Conservation (phyloP, 345 rosid genomes). For the Eucalyptus fibrosa region DNA sequence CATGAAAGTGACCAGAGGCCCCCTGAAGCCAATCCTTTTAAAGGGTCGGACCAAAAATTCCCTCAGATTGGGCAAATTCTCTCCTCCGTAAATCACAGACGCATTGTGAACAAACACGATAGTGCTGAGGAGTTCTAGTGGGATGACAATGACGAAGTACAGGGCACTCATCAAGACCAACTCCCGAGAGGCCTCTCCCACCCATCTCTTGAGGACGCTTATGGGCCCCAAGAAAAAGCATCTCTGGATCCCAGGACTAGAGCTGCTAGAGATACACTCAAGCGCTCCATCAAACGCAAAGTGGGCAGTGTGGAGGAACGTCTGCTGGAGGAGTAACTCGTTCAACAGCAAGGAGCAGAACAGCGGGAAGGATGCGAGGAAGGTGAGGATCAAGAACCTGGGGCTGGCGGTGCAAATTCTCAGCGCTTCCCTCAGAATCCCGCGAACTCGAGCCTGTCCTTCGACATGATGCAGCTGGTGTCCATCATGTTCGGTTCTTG, state of each 20-base stretch:
- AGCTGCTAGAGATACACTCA: background rate
- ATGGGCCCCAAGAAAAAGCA: background rate
- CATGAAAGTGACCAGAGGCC: slow-evolving; percentile 25
- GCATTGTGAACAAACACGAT: slow-evolving; percentile 2
- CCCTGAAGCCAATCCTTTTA: slow-evolving; percentile 1
- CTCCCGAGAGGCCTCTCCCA: background rate
- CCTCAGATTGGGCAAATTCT: background rate
- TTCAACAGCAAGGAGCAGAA: slow-evolving; percentile 1
- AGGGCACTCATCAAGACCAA: background rate
- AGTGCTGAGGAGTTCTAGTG: slow-evolving; percentile 19
- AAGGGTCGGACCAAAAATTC: background rate
- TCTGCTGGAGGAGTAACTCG: slow-evolving; percentile 2
- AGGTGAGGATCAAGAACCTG: slow-evolving; percentile 4
- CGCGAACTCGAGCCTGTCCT: slow-evolving; percentile 1
- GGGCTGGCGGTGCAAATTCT: background rate
- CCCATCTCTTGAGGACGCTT: background rate
- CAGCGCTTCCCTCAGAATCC: slow-evolving; percentile 1
- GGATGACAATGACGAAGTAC: background rate
- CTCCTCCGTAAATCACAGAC: slow-evolving; percentile 4
- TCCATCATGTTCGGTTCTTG: background rate
- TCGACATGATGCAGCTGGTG: background rate
- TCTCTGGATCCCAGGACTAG: background rate
- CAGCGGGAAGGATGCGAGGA: slow-evolving; percentile 8
- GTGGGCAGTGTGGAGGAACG: background rate
- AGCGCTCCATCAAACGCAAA: background rate